phyloP scores from a whole-genome alignment of 2,329 filamentous ascomycete species.

The Fusarium brevicatenulatum region DNA sequence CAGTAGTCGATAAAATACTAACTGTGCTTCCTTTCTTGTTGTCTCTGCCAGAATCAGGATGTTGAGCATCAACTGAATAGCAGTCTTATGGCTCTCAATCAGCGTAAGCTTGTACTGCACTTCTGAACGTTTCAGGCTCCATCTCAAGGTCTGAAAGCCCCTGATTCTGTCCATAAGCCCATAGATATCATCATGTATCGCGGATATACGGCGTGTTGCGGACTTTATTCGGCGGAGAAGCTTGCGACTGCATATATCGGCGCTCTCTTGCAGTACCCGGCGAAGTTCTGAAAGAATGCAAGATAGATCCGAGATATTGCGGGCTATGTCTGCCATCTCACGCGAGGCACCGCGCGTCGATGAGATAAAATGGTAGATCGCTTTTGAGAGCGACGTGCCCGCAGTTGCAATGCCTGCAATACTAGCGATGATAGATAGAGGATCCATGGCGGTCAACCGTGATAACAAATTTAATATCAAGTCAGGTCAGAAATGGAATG shows the following conservation, averaged over 20 bases:
- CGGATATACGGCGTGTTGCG: rapidly evolving
- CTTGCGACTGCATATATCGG: background rate
- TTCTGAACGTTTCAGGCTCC: background rate
- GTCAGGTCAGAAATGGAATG: rapidly evolving
- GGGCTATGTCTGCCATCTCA: background rate
- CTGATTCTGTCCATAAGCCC: rapidly evolving
- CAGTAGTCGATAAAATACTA: background rate
- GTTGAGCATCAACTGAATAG: background rate
- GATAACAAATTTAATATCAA: rapidly evolving
- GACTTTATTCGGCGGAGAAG: background rate
- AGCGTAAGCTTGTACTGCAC: background rate
- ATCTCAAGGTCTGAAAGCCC: background rate
- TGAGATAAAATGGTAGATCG: background rate
- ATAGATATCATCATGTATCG: background rate
- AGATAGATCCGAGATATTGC: background rate
- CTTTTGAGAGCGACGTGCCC: background rate
- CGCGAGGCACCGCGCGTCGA: background rate
- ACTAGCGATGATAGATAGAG: background rate
- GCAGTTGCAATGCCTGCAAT: background rate
- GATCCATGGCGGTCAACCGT: background rate
- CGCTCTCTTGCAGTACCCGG: background rate
- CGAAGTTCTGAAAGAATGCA: background rate
- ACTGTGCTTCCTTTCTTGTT: background rate
- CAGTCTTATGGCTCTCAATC: background rate
- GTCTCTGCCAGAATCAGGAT: background rate